These are phyloP conservation scores for Zostera marina DNA, from an alignment of 116 monocot species.

Conservation along the genomic window DNA sequence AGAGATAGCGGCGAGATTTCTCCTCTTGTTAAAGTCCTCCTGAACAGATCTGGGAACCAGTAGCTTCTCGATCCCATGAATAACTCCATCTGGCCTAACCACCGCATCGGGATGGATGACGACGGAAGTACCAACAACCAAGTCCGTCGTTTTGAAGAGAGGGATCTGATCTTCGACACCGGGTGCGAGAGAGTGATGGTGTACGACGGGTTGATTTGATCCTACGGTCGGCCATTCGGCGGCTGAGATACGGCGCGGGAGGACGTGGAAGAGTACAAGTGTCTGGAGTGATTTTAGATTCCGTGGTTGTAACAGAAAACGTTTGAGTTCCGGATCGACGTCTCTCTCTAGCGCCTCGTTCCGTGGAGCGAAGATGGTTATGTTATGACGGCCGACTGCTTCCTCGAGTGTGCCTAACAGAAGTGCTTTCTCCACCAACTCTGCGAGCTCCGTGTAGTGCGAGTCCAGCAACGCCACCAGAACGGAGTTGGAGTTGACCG, in stretches of 20 bases:
- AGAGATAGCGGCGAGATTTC: conserved; percentile 58
- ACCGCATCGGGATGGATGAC: conserved; percentile 51
- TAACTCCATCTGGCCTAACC: conserved; percentile 73
- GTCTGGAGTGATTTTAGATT: conserved; percentile 74
- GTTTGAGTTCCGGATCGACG: conserved; percentile 79
- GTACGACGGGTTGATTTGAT: neutral
- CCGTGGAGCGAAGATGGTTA: conserved; percentile 71
- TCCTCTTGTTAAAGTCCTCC: conserved; percentile 80
- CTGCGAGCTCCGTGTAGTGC: conserved; percentile 84
- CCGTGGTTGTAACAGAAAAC: conserved; percentile 75
- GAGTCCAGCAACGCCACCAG: conserved; percentile 85
- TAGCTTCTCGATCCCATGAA: conserved; percentile 76
- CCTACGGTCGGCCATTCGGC: conserved; percentile 16
- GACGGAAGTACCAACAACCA: conserved; percentile 23
- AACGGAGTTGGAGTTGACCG: conserved; percentile 79
- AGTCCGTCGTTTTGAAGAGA: conserved; percentile 18
- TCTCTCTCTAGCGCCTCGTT: conserved; percentile 79
- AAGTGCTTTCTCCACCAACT: conserved; percentile 87
- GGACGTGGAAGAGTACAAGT: conserved; percentile 59
- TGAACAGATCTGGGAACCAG: conserved; percentile 85
- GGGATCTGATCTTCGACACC: conserved; percentile 51
- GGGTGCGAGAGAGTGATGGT: conserved; percentile 59
- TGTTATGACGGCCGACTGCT: conserved; percentile 47
- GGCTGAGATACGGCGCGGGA: conserved; percentile 7
- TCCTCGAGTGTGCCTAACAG: conserved; percentile 22